phyloP scores from a whole-genome alignment of 495 filamentous ascomycete species.

The Lichina pygmaea region DNA sequence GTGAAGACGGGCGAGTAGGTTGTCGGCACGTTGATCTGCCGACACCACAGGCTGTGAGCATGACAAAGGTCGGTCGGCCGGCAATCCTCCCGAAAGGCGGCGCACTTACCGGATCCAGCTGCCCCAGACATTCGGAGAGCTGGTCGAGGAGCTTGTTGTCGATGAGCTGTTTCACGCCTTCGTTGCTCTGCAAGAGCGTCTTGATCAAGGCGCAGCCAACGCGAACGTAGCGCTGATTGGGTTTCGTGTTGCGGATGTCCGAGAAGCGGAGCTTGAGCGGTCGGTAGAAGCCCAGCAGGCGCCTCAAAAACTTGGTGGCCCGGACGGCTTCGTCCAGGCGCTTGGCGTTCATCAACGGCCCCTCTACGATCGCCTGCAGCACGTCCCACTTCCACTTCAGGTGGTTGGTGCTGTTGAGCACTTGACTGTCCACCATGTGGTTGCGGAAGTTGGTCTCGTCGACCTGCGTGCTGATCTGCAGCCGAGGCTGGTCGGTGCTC shows the following conservation, averaged over 20 bases:
- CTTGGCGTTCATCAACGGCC: slow-evolving; percentile 74
- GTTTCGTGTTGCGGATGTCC: slow-evolving; percentile 60
- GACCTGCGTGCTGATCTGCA: slow-evolving; percentile 41
- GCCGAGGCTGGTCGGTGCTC: slow-evolving; percentile 23
- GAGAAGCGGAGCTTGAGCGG: slow-evolving; percentile 94
- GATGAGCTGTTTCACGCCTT: slow-evolving; percentile 60
- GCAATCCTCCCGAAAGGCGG: background rate
- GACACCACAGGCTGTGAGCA: background rate
- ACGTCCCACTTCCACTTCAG: slow-evolving; percentile 94
- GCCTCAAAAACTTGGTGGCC: slow-evolving; percentile 81
- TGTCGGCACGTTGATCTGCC: slow-evolving; percentile 60
- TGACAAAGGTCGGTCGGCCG: background rate
- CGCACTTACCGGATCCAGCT: slow-evolving; percentile 40
- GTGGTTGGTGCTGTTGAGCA: slow-evolving; percentile 62
- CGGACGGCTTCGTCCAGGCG: slow-evolving; percentile 85
- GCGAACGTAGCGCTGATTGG: slow-evolving; percentile 79
- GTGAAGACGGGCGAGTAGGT: slow-evolving; percentile 76
- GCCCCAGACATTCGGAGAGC: slow-evolving; percentile 81
- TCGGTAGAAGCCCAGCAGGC: slow-evolving; percentile 78
- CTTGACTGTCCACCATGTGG: slow-evolving; percentile 62
- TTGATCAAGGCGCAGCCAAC: slow-evolving; percentile 70
- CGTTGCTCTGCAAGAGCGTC: slow-evolving; percentile 53
- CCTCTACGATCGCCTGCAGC: slow-evolving; percentile 73
- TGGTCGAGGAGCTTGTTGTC: slow-evolving; percentile 85
- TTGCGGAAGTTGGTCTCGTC: slow-evolving; percentile 75